These are phyloP conservation scores for Cytospora paraplurivora DNA, from an alignment of 2,329 filamentous ascomycete species.

Conservation along the genomic window DNA sequence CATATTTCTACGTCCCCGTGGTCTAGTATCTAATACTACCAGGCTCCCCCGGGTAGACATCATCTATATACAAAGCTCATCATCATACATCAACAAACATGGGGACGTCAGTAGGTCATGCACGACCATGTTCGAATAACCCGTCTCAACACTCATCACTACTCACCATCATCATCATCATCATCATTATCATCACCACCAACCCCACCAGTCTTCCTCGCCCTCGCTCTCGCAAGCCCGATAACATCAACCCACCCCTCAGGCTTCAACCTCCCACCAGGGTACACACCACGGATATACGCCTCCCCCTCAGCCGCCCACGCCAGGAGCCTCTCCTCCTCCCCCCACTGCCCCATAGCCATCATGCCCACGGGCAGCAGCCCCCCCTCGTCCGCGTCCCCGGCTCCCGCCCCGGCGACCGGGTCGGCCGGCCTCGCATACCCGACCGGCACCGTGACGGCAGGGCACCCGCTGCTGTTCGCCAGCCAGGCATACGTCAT, in stretches of 20 bases:
- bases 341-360: slow-evolving; percentile 68
- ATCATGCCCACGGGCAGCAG: slow-evolving; percentile 62
- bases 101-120: too few species aligned
- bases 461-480: slow-evolving; percentile 79
- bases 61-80: too few species aligned
- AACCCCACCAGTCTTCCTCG: background rate
- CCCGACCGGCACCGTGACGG: slow-evolving; percentile 73
- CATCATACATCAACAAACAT: too few species aligned
- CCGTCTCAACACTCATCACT: background rate
- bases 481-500: slow-evolving; percentile 89
- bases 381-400: slow-evolving; percentile 62
- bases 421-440: slow-evolving; percentile 59
- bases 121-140: too few species aligned
- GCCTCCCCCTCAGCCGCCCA: slow-evolving; percentile 61
- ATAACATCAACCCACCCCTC: slow-evolving; percentile 62
- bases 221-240: slow-evolving; percentile 37
- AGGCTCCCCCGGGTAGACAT: too few species aligned
- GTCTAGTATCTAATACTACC: too few species aligned
- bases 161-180: background rate
- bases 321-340: slow-evolving; percentile 62
- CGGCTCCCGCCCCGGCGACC: slow-evolving; percentile 46
- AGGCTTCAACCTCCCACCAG: slow-evolving; percentile 53
- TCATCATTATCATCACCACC: background rate
- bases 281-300: slow-evolving; percentile 53
- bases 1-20: too few species aligned